These are phyloP conservation scores for Septoria petroselini DNA, from an alignment of 2,329 filamentous ascomycete species.

Conservation along the genomic window DNA sequence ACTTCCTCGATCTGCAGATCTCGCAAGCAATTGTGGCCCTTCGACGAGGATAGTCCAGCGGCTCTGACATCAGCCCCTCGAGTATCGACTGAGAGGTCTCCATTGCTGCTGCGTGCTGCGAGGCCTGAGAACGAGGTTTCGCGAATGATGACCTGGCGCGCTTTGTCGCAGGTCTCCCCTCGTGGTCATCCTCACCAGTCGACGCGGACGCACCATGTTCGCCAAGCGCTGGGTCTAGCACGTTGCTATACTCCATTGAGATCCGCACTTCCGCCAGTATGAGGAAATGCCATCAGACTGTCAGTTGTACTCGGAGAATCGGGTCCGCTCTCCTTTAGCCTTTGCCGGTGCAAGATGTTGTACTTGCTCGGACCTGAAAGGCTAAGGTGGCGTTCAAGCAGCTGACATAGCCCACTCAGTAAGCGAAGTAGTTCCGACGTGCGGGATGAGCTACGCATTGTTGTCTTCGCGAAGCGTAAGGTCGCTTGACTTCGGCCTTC, in stretches of 20 bases:
- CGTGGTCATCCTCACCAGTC: conserved; percentile 4
- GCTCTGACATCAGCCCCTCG: conserved; percentile 19
- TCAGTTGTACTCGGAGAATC: too few species aligned
- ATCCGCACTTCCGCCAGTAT: neutral
- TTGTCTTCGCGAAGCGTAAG: too few species aligned
- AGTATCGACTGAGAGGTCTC: conserved; percentile 10
- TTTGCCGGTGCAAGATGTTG: too few species aligned
- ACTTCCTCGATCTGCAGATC: conserved; percentile 37
- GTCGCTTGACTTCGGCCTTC: too few species aligned
- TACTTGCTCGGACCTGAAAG: too few species aligned
- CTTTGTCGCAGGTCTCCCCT: conserved; percentile 12
- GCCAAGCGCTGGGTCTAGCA: conserved; percentile 6
- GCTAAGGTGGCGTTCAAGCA: too few species aligned
- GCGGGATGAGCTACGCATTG: too few species aligned
- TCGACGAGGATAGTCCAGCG: conserved; percentile 36
- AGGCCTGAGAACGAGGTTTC: neutral
- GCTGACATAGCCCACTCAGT: too few species aligned
- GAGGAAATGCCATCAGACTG: neutral
- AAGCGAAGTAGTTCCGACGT: too few species aligned
- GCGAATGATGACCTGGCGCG: conserved; percentile 12
- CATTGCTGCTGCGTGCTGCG: neutral
- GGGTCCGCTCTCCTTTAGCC: too few species aligned
- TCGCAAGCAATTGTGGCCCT: conserved; percentile 38
- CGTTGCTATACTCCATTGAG: conserved; percentile 1
- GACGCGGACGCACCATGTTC: neutral